Conservation (phyloP, 441 rosid species). For the Manihot esculenta region DNA sequence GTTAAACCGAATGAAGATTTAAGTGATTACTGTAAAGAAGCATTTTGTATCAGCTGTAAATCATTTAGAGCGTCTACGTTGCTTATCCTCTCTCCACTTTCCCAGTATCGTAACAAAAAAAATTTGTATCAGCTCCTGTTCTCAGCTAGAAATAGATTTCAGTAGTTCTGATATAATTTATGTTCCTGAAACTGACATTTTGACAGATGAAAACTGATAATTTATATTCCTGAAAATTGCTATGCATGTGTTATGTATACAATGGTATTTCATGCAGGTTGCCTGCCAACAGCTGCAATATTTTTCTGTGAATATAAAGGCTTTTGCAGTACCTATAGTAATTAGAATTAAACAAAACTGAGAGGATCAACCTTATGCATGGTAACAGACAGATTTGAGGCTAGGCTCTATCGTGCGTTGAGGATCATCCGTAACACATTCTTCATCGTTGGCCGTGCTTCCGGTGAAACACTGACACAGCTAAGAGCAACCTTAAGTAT, state of each 20-base stretch:
- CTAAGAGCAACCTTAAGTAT: slow-evolving; percentile 66
- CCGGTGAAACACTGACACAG: slow-evolving; percentile 65
- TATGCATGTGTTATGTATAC: slow-evolving; percentile 3
- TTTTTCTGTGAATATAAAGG: neutral
- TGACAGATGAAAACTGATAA: neutral
- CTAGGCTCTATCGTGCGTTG: slow-evolving; percentile 39
- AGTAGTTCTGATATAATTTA: neutral
- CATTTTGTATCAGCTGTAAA: too few relatives aligned
- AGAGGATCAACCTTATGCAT: slow-evolving; percentile 4
- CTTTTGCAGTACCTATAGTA: neutral
- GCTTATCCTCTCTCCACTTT: too few relatives aligned
- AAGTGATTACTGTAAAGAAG: too few relatives aligned
- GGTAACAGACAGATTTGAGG: neutral
- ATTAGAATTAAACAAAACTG: slow-evolving; percentile 12
- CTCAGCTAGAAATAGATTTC: too few relatives aligned
- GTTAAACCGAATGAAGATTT: neutral
- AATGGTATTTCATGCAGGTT: neutral
- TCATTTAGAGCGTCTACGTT: too few relatives aligned
- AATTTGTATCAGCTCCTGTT: too few relatives aligned
- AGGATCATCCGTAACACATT: slow-evolving; percentile 66
- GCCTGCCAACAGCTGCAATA: slow-evolving; percentile 11
- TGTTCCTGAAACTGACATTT: neutral
- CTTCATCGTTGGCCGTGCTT: slow-evolving; percentile 81
- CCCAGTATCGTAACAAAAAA: too few relatives aligned
- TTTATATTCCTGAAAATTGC: neutral